These are phyloP conservation scores for Candida patagonica DNA, from an alignment of 805 yeast species.

Conservation along the genomic window DNA sequence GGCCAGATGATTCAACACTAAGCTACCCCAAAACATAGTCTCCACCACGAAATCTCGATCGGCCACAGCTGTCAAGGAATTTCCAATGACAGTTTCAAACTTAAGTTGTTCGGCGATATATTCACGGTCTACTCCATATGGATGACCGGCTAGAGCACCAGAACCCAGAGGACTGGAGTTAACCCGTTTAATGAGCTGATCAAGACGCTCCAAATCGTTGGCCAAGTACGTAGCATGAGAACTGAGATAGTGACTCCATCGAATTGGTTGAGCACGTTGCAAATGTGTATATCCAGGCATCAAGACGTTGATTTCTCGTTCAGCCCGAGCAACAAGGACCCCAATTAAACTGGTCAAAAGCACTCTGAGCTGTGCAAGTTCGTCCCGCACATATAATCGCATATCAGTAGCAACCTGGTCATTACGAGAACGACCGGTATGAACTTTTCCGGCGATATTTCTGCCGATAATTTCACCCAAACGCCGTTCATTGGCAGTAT, in stretches of 20 bases:
- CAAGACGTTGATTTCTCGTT: constrained; percentile 74
- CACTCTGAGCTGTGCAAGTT: constrained; percentile 48
- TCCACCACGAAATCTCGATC: constrained; percentile 98
- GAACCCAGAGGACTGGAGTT: constrained; percentile 90
- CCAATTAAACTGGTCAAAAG: constrained; percentile 52
- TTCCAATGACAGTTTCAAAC: constrained; percentile 81
- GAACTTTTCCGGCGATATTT: constrained; percentile 93
- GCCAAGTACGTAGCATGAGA: constrained; percentile 91
- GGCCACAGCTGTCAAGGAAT: constrained; percentile 91
- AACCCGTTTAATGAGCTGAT: constrained; percentile 70
- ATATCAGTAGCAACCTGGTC: constrained; percentile 99
- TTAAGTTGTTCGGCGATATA: constrained; percentile 72
- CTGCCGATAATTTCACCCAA: constrained; percentile 93
- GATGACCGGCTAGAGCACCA: constrained; percentile 99
- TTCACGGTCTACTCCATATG: constrained; percentile 97
- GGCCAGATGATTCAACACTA: constrained; percentile 93
- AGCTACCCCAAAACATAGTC: constrained; percentile 87
- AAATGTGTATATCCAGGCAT: constrained; percentile 99
- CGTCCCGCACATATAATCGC: constrained; percentile 86
- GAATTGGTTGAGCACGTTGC: constrained; percentile 98
- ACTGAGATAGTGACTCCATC: constrained; percentile 98
- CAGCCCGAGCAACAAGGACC: constrained; percentile 67
- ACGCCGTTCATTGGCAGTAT: constrained; percentile 97
- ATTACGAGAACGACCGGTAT: constrained; percentile 97
- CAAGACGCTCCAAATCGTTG: constrained; percentile 78